These are phyloP conservation scores for Orobanche coerulescens DNA, from an alignment of 257 asterid species.

Conservation along the genomic window DNA sequence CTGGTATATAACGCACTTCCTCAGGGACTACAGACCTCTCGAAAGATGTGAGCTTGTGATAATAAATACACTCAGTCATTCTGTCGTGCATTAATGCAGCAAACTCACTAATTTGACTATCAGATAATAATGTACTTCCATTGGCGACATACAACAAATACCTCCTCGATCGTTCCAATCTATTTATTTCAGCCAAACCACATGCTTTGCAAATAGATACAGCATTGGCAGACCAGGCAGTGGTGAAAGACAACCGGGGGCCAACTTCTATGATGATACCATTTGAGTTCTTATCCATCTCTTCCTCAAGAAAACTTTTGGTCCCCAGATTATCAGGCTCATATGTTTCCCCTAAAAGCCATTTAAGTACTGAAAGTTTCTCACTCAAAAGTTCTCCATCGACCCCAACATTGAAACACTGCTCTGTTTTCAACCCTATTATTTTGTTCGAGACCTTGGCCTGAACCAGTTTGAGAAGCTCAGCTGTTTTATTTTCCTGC, in stretches of 20 bases:
- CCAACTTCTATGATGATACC: slow-evolving; percentile 70
- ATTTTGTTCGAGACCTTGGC: slow-evolving; percentile 52
- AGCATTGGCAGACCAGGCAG: slow-evolving; percentile 96
- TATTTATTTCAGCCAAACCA: slow-evolving; percentile 59
- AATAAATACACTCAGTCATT: slow-evolving; percentile 83
- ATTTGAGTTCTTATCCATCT: slow-evolving; percentile 22
- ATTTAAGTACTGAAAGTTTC: slow-evolving; percentile 54
- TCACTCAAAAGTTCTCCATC: slow-evolving; percentile 43
- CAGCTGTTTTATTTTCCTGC: slow-evolving; percentile 56
- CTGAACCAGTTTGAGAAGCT: slow-evolving; percentile 60
- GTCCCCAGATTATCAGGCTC: slow-evolving; percentile 65
- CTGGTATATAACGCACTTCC: slow-evolving; percentile 67
- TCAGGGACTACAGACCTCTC: slow-evolving; percentile 59
- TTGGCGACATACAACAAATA: slow-evolving; percentile 48
- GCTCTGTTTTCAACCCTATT: slow-evolving; percentile 66
- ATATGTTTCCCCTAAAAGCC: slow-evolving; percentile 85
- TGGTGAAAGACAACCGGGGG: slow-evolving; percentile 79
- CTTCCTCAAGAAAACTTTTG: slow-evolving; percentile 59
- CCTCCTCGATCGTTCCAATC: slow-evolving; percentile 79
- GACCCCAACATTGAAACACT: slow-evolving; percentile 75
- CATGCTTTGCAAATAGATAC: slow-evolving; percentile 84
- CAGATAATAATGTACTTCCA: slow-evolving; percentile 42
- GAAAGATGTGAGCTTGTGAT: slow-evolving; percentile 65
- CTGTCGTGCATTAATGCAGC: slow-evolving; percentile 80
- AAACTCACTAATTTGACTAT: slow-evolving; percentile 60